phyloP scores from a whole-genome alignment of 2,329 filamentous ascomycete genomes.

The Aspergillus alliaceus region DNA sequence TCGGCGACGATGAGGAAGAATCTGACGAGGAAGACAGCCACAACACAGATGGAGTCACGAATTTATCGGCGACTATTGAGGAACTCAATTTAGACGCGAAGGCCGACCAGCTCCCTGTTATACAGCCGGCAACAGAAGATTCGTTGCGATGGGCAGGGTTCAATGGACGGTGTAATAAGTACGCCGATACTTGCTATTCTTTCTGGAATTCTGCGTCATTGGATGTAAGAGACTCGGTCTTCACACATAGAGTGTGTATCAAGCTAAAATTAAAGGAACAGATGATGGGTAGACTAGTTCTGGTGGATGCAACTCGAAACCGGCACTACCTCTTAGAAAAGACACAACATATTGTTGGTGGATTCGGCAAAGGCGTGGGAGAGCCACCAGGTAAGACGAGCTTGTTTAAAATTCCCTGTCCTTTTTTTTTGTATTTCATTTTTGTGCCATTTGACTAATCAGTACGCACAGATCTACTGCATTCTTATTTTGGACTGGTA shows the following conservation, averaged over 20 bases:
- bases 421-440: background rate
- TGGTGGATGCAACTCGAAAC: slow-evolving; percentile 62
- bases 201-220: slow-evolving; percentile 82
- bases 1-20: slow-evolving; percentile 45
- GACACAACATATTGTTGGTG: slow-evolving; percentile 82
- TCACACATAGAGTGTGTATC: background rate
- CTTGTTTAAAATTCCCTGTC: background rate
- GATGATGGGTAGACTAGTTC: slow-evolving; percentile 58
- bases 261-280: slow-evolving; percentile 34
- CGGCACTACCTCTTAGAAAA: slow-evolving; percentile 80
- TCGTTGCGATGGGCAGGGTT: slow-evolving; percentile 66
- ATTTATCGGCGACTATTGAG: slow-evolving; percentile 5
- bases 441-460: background rate
- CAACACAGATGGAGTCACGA: slow-evolving; percentile 12
- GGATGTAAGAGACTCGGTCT: slow-evolving; percentile 34
- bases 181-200: slow-evolving; percentile 90
- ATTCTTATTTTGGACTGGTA: slow-evolving; percentile 84
- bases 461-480: slow-evolving; percentile 65
- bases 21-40: slow-evolving; percentile 44
- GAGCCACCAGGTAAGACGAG: slow-evolving; percentile 60
- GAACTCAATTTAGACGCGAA: slow-evolving; percentile 22
- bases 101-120: slow-evolving; percentile 28
- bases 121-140: slow-evolving; percentile 23
- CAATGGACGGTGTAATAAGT: slow-evolving; percentile 88
- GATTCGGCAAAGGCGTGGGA: slow-evolving; percentile 72